Conservation (phyloP, 176 grass and related monocot species). For the Olyra latifolia region DNA sequence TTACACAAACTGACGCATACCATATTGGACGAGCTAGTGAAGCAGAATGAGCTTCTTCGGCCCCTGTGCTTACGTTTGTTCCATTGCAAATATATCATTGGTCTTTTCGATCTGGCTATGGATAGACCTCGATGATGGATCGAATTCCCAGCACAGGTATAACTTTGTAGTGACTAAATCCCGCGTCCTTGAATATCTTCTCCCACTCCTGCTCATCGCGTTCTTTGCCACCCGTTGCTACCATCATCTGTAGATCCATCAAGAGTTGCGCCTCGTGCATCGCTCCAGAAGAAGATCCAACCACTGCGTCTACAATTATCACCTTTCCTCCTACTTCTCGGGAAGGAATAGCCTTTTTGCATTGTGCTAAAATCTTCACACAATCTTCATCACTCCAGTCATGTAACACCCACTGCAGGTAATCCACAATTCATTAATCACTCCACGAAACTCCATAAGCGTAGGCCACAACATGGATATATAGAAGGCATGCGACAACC, state of each 20-base stretch:
- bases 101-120: not conserved
- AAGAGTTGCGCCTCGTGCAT: conserved; percentile 15
- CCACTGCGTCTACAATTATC: conserved; percentile 27
- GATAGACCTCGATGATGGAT: conserved; percentile 44
- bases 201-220: conserved; percentile 16
- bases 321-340: conserved; percentile 23
- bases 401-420: conserved; percentile 19
- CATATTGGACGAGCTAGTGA: too few relatives aligned
- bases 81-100: not conserved
- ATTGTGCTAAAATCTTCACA: conserved; percentile 32
- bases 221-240: conserved; percentile 22
- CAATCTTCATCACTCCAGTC: conserved; percentile 39
- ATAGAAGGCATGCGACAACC: too few relatives aligned
- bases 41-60: too few relatives aligned
- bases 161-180: conserved; percentile 15
- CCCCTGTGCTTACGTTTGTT: too few relatives aligned
- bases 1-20: too few relatives aligned
- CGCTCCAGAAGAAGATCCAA: not conserved
- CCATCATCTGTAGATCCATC: conserved; percentile 29
- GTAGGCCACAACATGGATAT: too few relatives aligned
- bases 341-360: conserved; percentile 34
- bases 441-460: too few relatives aligned
- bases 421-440: not conserved
- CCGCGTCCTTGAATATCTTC: conserved; percentile 20
- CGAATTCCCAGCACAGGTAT: not conserved